These are phyloP conservation scores for Saccharomycopsis vini DNA, from an alignment of 805 yeast species.

Conservation along the genomic window DNA sequence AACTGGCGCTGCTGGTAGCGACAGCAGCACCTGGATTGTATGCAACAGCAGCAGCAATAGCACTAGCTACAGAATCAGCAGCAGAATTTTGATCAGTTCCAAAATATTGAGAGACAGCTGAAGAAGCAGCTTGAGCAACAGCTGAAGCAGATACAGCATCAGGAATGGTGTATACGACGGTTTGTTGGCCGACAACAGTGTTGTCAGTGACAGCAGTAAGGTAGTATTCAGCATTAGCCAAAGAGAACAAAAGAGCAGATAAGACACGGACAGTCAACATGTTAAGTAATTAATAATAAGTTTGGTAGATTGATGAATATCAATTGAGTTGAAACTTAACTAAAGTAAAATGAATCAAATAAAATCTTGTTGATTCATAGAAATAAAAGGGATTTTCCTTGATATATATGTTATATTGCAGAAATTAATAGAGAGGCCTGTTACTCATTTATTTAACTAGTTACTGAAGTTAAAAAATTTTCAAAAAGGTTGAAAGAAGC, in stretches of 20 bases:
- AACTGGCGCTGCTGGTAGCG: conserved; percentile 24
- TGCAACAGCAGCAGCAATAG: conserved; percentile 13
- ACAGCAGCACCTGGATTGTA: conserved; percentile 24
- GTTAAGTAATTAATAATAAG: too few species aligned
- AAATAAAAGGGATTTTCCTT: too few species aligned
- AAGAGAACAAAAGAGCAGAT: conserved; percentile 5
- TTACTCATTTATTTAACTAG: too few species aligned
- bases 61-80: conserved; percentile 4
- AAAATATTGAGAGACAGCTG: conserved; percentile 5
- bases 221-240: conserved; percentile 7
- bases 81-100: conserved; percentile 5
- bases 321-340: too few species aligned
- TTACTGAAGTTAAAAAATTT: too few species aligned
- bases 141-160: conserved; percentile 21
- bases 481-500: too few species aligned
- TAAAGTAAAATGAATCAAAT: too few species aligned
- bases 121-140: conserved; percentile 24
- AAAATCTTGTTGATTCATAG: too few species aligned
- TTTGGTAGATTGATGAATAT: too few species aligned
- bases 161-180: conserved; percentile 3
- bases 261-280: conserved; percentile 10
- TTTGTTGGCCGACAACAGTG: conserved; percentile 16
- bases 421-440: too few species aligned
- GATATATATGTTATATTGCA: too few species aligned
- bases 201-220: conserved; percentile 8